Base-by-base conservation (phyloP, 345 rosid genomes). In the Crucihimalaya himalaica region DNA sequence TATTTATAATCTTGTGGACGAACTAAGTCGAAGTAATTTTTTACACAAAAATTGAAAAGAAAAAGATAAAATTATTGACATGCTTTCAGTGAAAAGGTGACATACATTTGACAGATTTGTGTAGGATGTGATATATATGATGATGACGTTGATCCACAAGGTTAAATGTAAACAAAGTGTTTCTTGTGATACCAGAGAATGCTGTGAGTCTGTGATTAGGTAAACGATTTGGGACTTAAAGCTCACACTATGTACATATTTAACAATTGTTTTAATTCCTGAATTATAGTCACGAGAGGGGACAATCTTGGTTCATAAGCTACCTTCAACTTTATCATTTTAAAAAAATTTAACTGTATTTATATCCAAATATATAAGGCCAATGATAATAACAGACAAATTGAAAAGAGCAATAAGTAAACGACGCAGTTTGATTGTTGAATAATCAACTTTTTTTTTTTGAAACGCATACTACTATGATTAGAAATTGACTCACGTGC, bases 121-220 rank as follows among this genome's bases (percentile, higher is more conserved):
- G 0, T 2, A 52, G 32, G 9, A 52, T n/a, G 11, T 50, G 23
- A 20, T 50, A 0, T 21, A 21, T 50, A 15, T 15, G 18, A 34
- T 57, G 63, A 28, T 28, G 66, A 31, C 27, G n/a, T 21, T 70
- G 25, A 42, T 54, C 42, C 21, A 19, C n/a, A 40, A 40, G 6
- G 34, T 18, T 46, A 21, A 70, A 59, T 19, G 37, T 47, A 29
- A 25, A 46, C 47, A 9, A 61, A 40, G 28, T 70, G 45, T 72
- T 72, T 53, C 70, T 72, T 72, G 70, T 31, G 34, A 53, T 53
- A 43, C 34, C 54, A 53, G 6, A 31, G 13, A 72, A 42, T 29
- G 54, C 53, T 42, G 27, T 29, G 76, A 63, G 70, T 72, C 53
- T 39, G 34, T 72, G 76, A 63, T 63, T 72, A 72, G 77, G 77